Evolutionary conservation across 371 early-diverging fungal species (phyloP).

Genomic region (Mucor circinelloides): DNA sequence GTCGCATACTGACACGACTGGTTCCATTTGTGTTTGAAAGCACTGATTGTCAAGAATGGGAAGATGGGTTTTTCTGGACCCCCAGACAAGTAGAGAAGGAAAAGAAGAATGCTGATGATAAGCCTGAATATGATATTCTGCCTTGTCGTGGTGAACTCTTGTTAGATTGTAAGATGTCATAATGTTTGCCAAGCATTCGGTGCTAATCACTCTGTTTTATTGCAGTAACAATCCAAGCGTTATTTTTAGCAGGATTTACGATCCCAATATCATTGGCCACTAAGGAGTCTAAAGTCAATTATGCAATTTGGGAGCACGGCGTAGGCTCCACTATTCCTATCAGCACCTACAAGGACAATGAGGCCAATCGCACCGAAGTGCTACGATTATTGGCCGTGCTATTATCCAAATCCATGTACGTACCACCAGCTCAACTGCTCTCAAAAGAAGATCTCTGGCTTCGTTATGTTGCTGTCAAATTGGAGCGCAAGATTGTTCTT

Average conservation of each 20-base stretch:
- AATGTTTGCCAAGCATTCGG: background rate
- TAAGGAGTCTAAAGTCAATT: conserved; percentile 57
- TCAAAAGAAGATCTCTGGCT: conserved; percentile 64
- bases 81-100: conserved; percentile 38
- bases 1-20: conserved; percentile 80
- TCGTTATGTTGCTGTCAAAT: conserved; percentile 55
- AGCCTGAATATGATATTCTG: conserved; percentile 32
- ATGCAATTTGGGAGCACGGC: conserved; percentile 85
- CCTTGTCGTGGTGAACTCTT: conserved; percentile 40
- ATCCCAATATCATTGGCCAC: conserved; percentile 64
- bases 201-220: background rate
- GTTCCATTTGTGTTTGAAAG: conserved; percentile 84
- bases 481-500: conserved; percentile 76
- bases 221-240: conserved; percentile 40
- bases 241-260: conserved; percentile 83
- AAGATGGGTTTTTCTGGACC: conserved; percentile 75
- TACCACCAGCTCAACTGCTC: conserved; percentile 62
- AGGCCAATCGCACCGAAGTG: conserved; percentile 73
- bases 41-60: conserved; percentile 56
- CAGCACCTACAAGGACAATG: conserved; percentile 69
- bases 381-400: conserved; percentile 75
- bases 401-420: conserved; percentile 81
- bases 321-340: conserved; percentile 70
- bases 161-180: conserved; percentile 26
- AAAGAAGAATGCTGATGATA: conserved; percentile 13